Evolutionary conservation across 768 basidiomycete genomes (phyloP).

Genomic region (Suillus americanus): DNA sequence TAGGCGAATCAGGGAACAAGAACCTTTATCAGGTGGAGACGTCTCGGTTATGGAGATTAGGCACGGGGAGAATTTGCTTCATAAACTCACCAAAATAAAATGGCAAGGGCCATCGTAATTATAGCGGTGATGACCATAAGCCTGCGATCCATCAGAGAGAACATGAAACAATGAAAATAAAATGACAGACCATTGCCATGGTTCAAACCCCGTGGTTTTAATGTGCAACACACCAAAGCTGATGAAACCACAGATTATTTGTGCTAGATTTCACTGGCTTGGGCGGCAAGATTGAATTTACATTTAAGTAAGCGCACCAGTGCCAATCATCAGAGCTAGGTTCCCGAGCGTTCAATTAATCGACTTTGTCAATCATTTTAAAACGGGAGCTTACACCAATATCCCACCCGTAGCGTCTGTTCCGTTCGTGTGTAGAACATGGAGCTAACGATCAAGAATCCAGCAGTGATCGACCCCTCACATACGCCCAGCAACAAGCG

Average conservation of each 20-base stretch:
- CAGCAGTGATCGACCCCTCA: background rate
- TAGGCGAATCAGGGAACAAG: background rate
- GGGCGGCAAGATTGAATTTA: background rate
- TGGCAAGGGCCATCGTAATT: slow-evolving; percentile 49
- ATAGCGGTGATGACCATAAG: slow-evolving; percentile 64
- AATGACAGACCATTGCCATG: background rate
- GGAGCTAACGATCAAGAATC: background rate
- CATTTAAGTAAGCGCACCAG: background rate
- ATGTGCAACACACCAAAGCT: background rate
- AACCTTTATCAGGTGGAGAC: background rate
- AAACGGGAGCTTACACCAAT: background rate
- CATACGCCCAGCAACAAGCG: background rate
- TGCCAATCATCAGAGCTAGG: background rate
- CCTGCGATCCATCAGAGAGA: slow-evolving; percentile 30
- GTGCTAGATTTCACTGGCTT: background rate
- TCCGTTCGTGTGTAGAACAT: background rate
- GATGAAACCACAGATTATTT: background rate
- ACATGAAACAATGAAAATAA: slow-evolving; percentile 6
- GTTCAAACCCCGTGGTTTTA: background rate
- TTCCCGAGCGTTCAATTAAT: background rate
- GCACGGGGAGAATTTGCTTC: background rate
- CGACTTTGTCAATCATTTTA: background rate
- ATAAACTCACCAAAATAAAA: slow-evolving; percentile 47
- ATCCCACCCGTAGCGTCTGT: background rate
- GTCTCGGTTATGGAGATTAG: background rate